These are phyloP conservation scores for Amanita rimosa DNA, from an alignment of 768 basidiomycete species.

Conservation along the genomic window DNA sequence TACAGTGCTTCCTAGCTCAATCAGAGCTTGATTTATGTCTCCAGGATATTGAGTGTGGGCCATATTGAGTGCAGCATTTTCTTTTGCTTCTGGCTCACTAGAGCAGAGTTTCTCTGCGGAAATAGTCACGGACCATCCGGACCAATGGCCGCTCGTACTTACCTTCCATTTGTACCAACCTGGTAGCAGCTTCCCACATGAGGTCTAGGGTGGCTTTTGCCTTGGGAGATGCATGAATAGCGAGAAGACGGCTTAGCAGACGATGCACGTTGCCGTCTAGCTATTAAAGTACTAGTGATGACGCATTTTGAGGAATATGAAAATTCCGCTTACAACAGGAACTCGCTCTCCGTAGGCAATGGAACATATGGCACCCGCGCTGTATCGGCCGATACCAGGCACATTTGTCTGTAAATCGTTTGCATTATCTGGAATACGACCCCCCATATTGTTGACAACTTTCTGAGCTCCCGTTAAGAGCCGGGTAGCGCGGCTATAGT, in stretches of 20 bases:
- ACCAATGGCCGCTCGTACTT: not conserved
- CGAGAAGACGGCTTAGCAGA: constrained; percentile 73
- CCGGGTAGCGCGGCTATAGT: constrained; percentile 79
- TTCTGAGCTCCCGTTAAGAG: constrained; percentile 79
- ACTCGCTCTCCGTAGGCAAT: constrained; percentile 81
- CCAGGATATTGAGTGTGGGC: constrained; percentile 42
- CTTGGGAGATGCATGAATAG: constrained; percentile 75
- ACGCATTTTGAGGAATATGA: not conserved
- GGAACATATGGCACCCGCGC: constrained; percentile 73
- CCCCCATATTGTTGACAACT: constrained; percentile 51
- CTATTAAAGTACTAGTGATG: constrained; percentile 23
- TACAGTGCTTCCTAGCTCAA: constrained; percentile 89
- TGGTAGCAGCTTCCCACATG: constrained; percentile 69
- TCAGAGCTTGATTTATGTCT: constrained; percentile 87
- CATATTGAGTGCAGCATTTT: not conserved
- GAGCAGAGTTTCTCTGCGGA: not conserved
- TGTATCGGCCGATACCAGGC: constrained; percentile 85
- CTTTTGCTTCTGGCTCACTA: not conserved
- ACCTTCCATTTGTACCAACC: constrained; percentile 43
- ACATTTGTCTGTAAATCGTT: constrained; percentile 73
- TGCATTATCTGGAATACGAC: constrained; percentile 70
- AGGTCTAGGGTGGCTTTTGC: constrained; percentile 66
- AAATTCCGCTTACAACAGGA: constrained; percentile 57
- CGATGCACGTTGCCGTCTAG: constrained; percentile 88
- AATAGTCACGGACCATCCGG: not conserved